Conservation (phyloP, 1,284 basidiomycete genomes). For the Mycosarcoma mackinlayi region DNA sequence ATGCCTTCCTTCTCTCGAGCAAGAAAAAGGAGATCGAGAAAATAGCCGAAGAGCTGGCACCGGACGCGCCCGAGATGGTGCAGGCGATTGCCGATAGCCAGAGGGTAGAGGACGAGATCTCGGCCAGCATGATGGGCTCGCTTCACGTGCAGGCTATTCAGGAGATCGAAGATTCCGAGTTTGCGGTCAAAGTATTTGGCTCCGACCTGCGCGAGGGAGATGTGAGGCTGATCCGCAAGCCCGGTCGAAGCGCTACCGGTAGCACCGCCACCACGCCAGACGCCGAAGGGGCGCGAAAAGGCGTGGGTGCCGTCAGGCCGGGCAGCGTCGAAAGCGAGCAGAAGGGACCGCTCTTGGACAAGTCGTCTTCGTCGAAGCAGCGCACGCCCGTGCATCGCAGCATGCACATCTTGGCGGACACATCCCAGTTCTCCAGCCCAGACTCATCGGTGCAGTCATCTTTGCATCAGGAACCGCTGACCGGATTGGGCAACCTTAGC, state of each 20-base stretch:
- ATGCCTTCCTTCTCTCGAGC: conserved; percentile 20
- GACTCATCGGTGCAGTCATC: conserved; percentile 12
- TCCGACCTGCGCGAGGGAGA: conserved; percentile 36
- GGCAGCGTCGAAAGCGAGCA: conserved; percentile 13
- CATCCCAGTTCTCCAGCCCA: conserved; percentile 12
- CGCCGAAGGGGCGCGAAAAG: conserved; percentile 3
- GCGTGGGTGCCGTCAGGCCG: background rate
- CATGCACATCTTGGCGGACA: background rate
- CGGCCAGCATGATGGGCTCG: conserved; percentile 37
- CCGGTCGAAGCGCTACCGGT: background rate
- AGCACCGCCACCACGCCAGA: conserved; percentile 27
- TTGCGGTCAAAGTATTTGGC: conserved; percentile 39
- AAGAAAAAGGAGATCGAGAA: conserved; percentile 36
- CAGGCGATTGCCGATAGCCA: conserved; percentile 45
- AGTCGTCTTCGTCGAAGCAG: conserved; percentile 3
- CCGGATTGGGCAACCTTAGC: background rate
- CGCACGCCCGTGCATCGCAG: conserved; percentile 1
- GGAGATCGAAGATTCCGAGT: conserved; percentile 36
- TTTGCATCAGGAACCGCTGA: conserved; percentile 1
- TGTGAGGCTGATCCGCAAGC: conserved; percentile 20
- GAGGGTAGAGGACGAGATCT: conserved; percentile 39
- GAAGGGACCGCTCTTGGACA: background rate
- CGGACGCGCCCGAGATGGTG: conserved; percentile 39
- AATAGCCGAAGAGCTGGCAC: conserved; percentile 31
- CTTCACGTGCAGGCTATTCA: conserved; percentile 34